A percentile compares a stretch with the other conserved stretches of the same genome.
These are phyloP conservation scores for Chlamydomonas asymmetrica DNA, from an alignment of 139 green algal species.

Conservation along the genomic window DNA sequence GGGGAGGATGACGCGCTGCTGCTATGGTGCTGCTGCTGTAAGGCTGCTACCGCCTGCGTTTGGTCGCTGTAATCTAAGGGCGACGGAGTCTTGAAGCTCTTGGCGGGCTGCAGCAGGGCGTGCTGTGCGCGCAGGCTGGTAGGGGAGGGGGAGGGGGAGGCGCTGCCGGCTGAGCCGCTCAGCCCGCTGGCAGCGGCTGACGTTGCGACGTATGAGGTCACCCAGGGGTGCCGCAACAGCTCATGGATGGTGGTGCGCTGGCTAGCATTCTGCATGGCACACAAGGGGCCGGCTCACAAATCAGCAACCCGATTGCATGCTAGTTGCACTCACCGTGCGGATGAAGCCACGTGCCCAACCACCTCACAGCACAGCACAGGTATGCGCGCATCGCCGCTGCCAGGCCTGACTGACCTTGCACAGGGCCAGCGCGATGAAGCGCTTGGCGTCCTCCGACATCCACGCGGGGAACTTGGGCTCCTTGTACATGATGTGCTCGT, in stretches of 20 bases:
- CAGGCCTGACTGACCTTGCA: constrained; percentile 54
- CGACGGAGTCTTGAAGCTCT: no score
- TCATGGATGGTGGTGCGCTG: constrained; percentile 22
- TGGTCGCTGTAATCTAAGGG: no score
- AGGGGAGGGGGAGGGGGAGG: background rate
- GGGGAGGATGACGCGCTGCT: no score
- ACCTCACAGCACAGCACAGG: background rate
- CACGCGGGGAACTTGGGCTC: constrained; percentile 41
- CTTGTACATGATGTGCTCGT: constrained; percentile 73
- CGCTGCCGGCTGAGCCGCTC: background rate
- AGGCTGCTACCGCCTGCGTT: no score
- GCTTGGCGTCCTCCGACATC: constrained; percentile 45
- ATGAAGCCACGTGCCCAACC: background rate
- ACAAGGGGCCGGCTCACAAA: background rate
- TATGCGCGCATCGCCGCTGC: no score
- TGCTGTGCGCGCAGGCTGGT: background rate
- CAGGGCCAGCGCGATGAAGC: constrained; percentile 60
- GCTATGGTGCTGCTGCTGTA: no score
- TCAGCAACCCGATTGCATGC: background rate
- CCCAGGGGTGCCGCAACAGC: constrained; percentile 23
- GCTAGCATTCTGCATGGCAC: constrained; percentile 18
- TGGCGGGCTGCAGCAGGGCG: background rate
- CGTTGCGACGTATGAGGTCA: constrained; percentile 28
- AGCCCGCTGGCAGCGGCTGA: no score
- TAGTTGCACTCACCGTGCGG: background rate